Base-by-base conservation (phyloP, 352 stramenopile genomes). In the Globisporangium viniferum region DNA sequence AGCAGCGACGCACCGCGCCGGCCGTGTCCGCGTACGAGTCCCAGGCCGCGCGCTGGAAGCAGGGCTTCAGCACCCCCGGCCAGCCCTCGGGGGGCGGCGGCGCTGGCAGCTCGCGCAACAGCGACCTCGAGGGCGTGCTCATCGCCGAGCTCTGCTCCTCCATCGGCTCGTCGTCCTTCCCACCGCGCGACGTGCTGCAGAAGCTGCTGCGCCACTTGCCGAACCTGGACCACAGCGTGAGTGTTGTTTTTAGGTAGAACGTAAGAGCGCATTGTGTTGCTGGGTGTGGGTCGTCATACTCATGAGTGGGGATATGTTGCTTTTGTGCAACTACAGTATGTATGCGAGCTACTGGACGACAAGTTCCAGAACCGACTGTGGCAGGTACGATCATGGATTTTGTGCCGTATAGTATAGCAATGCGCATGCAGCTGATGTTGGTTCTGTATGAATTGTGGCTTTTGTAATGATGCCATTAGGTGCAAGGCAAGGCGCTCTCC, bases 311-410 rank as follows among this genome's bases (percentile, higher is more conserved):
- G 27, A 18, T 24, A 24, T n/a, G 22, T 29, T 35, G 4, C 2
- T 36, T 58, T 29, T 58, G 53, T 60, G 29, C 48, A 4, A 18
- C 29, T 46, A 7, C 36, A 93, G 81, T 95, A 95, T 63, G 71
- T 92, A 35, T 94, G 88, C 62, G 84, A 95, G 71, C 75, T 94
- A 31, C 75, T 95, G n/a, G 81, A 94, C 58, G 81, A 91, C 69
- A 95, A 94, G 73, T 84, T 95, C n/a, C 81, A 91, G 73, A 83
- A 84, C 64, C 76, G 75, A 41, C 46, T 95, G 61, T 95, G 88
- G 88, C 88, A 94, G 67, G 79, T 79, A 56, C 22, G 31, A 5
- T 3, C 18, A 51, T 51, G 44, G 2, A 6, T 9, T 22, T 51
- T 51, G 18, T 51, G 18, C 44, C 7, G 15, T 51, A 22, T 2